Evolutionary conservation across 2,329 filamentous ascomycete species (phyloP), one percentile per base, ranked within the genome.

Genomic region (Scedosporium minutisporum): DNA sequence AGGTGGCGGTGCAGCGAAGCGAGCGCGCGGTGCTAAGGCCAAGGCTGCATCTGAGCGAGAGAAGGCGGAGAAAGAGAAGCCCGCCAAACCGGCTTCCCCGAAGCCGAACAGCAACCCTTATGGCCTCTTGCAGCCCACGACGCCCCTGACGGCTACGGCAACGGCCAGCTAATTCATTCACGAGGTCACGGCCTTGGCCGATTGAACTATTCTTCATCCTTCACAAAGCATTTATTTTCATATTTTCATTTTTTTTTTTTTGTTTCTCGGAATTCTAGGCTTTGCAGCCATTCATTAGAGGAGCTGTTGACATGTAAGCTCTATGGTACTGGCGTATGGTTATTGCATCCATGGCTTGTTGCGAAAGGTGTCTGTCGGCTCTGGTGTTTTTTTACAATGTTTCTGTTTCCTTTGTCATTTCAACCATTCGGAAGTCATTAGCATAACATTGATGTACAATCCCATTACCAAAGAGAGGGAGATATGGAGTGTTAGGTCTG

Each of bases 1-100:
- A 51, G 90, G 90, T 60, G 89, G 90, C 25, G 41, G 33, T 16
- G 53, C 55, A 7, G 53, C 60, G 5, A 62, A 62, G 41, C 53
- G 55, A 21, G 53, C 61, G 25, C 53, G 61, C 16, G 61, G 61
- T 18, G 29, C 46, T 5, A 62, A 62, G 53, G 29, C 48, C 9
- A 61, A 61, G 59, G 38, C 53, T 7, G 61, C 53, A 10, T 27
- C 41, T 4, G 61, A 62, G n/a, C 53, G 53, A 12, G 61, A 62
- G 61, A 62, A 62, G 61, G 38, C 38, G 7, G 61, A 62, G 25
- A 57, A 57, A 41, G 53, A 62, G 61, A 62, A 62, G 55, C 29
- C 61, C 25, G n/a, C 42, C 12, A 29, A 21, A 41, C 25, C 55
- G 18, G 18, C 48, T 6, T 55, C 60, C 16, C 53, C 61, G 6